phyloP scores from a whole-genome alignment of 768 basidiomycete species.

The Psilocybe azurescens region DNA sequence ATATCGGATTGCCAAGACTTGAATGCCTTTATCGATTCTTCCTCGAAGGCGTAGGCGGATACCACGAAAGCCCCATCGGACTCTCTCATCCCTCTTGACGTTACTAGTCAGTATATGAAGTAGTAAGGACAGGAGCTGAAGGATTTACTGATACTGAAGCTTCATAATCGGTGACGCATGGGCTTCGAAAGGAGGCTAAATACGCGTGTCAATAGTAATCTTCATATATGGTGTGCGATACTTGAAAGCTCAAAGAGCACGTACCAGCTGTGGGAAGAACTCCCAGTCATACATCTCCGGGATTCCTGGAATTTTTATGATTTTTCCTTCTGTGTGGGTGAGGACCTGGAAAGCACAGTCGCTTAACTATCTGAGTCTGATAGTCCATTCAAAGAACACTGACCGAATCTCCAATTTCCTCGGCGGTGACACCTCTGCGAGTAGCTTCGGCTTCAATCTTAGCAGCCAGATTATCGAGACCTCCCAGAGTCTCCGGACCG shows the following conservation, averaged over 20 bases:
- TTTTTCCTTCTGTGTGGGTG: neutral
- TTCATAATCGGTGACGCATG: neutral
- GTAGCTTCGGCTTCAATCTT: neutral
- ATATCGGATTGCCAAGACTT: constrained; percentile 10
- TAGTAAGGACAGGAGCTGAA: too few relatives aligned
- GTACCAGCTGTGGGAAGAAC: constrained; percentile 3
- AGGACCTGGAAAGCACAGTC: neutral
- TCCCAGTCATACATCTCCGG: constrained; percentile 12
- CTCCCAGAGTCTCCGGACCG: neutral
- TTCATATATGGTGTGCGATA: neutral
- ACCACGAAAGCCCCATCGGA: constrained; percentile 9
- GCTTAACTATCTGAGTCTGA: neutral
- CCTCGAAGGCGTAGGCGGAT: constrained; percentile 8
- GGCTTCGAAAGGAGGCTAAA: neutral
- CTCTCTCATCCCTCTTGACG: constrained; percentile 5
- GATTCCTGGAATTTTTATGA: neutral
- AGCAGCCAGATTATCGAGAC: neutral
- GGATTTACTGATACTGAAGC: neutral
- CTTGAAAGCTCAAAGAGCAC: neutral
- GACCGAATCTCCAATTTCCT: neutral
- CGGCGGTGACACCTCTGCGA: neutral
- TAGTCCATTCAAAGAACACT: neutral
- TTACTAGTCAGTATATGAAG: neutral
- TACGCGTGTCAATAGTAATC: neutral
- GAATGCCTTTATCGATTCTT: constrained; percentile 2